Evolutionary conservation across 148 eudicot genomes (phyloP).

Genomic region (Silene conica): DNA sequence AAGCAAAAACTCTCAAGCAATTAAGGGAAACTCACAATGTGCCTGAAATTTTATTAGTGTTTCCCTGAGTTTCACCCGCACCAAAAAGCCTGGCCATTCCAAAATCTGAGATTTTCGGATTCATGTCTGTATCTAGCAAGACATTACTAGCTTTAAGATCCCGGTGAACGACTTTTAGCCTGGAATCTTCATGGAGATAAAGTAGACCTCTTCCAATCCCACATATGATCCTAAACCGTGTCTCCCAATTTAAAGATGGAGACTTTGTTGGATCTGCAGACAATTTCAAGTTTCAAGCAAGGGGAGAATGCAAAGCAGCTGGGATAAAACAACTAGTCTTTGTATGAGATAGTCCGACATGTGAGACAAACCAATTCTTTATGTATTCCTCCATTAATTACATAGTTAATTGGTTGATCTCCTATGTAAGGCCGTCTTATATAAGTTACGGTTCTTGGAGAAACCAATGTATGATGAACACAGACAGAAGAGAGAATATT

Average conservation of each 20-base stretch:
- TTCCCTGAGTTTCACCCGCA: slow-evolving; percentile 28
- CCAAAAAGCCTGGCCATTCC: slow-evolving; percentile 33
- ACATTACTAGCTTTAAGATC: slow-evolving; percentile 30
- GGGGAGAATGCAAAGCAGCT: background rate
- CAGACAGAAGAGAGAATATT: background rate
- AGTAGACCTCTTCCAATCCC: slow-evolving; percentile 33
- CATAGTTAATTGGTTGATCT: background rate
- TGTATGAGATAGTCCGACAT: background rate
- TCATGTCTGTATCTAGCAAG: slow-evolving; percentile 29
- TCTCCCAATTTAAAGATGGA: slow-evolving; percentile 25
- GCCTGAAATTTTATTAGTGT: slow-evolving; percentile 26
- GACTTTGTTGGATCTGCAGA: slow-evolving; percentile 20
- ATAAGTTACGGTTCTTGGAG: background rate
- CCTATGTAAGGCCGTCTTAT: background rate
- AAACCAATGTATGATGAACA: background rate
- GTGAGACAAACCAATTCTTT: background rate
- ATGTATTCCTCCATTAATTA: background rate
- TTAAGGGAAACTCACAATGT: slow-evolving; percentile 23
- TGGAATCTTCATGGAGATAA: slow-evolving; percentile 32
- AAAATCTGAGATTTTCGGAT: slow-evolving; percentile 34
- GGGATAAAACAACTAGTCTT: too few relatives aligned
- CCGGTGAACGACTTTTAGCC: slow-evolving; percentile 30
- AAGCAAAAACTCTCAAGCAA: background rate
- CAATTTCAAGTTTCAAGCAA: background rate
- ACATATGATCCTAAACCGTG: slow-evolving; percentile 24